Conservation (phyloP, 2,329 filamentous ascomycete genomes). For the Lanzia echinophila region DNA sequence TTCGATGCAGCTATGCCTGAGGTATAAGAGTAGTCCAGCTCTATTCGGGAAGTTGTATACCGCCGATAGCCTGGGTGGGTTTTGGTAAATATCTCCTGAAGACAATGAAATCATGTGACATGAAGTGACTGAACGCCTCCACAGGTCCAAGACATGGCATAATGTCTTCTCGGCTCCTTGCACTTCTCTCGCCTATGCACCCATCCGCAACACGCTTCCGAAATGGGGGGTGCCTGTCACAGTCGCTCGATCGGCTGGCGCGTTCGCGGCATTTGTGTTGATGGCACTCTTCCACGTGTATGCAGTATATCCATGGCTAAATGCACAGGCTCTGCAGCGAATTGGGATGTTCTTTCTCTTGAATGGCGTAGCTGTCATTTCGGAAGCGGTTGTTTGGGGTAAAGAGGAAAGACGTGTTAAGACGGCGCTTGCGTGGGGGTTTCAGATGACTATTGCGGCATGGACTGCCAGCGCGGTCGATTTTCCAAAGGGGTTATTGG, state of each 20-base stretch:
- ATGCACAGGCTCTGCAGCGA: slow-evolving; percentile 26
- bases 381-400: slow-evolving; percentile 32
- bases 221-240: slow-evolving; percentile 28
- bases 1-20: slow-evolving; percentile 31
- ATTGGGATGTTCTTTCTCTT: slow-evolving; percentile 35
- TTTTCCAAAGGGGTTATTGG: slow-evolving; percentile 28
- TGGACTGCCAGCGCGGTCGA: slow-evolving; percentile 28
- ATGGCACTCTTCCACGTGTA: slow-evolving; percentile 38
- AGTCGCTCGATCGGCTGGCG: slow-evolving; percentile 31
- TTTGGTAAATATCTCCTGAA: slow-evolving; percentile 29
- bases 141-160: slow-evolving; percentile 36
- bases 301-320: slow-evolving; percentile 32
- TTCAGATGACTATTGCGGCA: slow-evolving; percentile 30
- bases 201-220: slow-evolving; percentile 30
- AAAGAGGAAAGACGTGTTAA: slow-evolving; percentile 30
- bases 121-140: background rate
- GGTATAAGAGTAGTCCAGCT: slow-evolving; percentile 33
- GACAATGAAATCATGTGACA: background rate
- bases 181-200: slow-evolving; percentile 33
- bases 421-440: slow-evolving; percentile 29
- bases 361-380: slow-evolving; percentile 34
- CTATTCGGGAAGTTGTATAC: slow-evolving; percentile 36
- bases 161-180: slow-evolving; percentile 37
- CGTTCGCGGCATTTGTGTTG: slow-evolving; percentile 33
- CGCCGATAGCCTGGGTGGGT: slow-evolving; percentile 32